phyloP scores from a whole-genome alignment of 495 filamentous ascomycete genomes.

The Penicillium goetzii region DNA sequence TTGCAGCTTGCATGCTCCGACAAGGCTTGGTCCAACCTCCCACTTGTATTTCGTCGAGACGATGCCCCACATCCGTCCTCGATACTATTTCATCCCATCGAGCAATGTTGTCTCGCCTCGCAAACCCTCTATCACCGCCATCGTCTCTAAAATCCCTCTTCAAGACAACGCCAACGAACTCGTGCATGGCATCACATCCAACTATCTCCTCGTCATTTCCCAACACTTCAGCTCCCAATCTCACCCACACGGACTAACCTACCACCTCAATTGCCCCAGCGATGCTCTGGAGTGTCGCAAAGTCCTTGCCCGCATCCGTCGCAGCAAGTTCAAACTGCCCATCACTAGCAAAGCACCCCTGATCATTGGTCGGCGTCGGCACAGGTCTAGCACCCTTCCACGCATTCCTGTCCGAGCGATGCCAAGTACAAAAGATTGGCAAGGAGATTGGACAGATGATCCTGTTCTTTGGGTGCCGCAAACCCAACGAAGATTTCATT shows the following conservation, averaged over 20 bases:
- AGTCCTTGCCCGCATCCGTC: conserved; percentile 47
- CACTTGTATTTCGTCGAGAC: conserved; percentile 52
- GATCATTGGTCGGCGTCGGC: conserved; percentile 53
- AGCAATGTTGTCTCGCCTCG: conserved; percentile 49
- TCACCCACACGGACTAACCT: conserved; percentile 38
- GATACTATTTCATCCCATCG: conserved; percentile 61
- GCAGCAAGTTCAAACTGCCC: conserved; percentile 53
- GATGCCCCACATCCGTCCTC: conserved; percentile 46
- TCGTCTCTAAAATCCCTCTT: conserved; percentile 39
- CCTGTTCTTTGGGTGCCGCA: conserved; percentile 53
- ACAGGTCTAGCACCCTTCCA: conserved; percentile 55
- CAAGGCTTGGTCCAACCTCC: conserved; percentile 42
- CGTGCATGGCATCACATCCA: conserved; percentile 51
- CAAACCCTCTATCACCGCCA: conserved; percentile 47
- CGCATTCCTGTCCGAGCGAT: conserved; percentile 50
- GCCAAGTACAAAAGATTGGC: conserved; percentile 42
- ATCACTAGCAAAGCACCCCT: conserved; percentile 36
- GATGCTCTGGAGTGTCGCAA: conserved; percentile 33
- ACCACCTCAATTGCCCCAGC: conserved; percentile 40
- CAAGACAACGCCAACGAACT: conserved; percentile 30
- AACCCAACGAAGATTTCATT: conserved; percentile 46
- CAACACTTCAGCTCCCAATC: conserved; percentile 25
- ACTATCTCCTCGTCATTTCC: conserved; percentile 49
- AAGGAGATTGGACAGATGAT: conserved; percentile 44
- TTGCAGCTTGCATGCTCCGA: conserved; percentile 33